Base-by-base conservation (phyloP, 2,329 filamentous ascomycete species). In the Paecilomyces formosus region DNA sequence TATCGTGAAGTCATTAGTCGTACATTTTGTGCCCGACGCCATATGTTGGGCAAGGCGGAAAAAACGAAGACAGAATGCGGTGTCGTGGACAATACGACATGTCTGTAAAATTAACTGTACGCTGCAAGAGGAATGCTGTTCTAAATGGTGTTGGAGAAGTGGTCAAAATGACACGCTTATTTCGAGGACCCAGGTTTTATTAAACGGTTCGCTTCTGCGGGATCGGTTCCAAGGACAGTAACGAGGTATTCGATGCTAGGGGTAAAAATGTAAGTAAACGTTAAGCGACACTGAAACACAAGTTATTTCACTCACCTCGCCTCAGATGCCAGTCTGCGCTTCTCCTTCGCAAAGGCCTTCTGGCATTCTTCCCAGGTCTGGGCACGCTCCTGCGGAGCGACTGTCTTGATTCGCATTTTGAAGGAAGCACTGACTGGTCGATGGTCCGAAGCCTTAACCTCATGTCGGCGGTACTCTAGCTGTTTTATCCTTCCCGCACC, bases 361-460 rank as follows among this genome's bases (percentile, higher is more conserved):
- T 90, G 86, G 70, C 88, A 90, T 66, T 85, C 82, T 67, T 89
- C 87, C 86, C 88, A 90, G 15, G 84, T 83, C 28, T 78, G 73
- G 0, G 83, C 84, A 62, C 90, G 83, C 69, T 84, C 82, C 66
- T 85, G 82, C 5, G 84, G 81, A 61, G 88, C 83, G 33, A 97
- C 87, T 18, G 84, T 89, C 79, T 97, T 99, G 60, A 97, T 82
- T 56, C 89, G 85, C 57, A 97, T 83, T 69, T 85, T 86, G 76
- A 99, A 96, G 35, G 81, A 80, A 1, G 89, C 94, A 61, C 88
- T 96, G 30, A 99, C 94, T 9, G 94, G 94, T 63, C 94, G 82
- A 74, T 99, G 94, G 71, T 99, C 94, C 31, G 90, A 96, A 4
- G 93, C 89, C 60, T 88, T 83, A 33, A 97, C 88, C 73, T 97